Percentiles rank a stretch among this genome's conserved stretches.
These are phyloP conservation scores for Fusarium duplospermum DNA, from an alignment of 2,329 filamentous ascomycete species.

Conservation along the genomic window DNA sequence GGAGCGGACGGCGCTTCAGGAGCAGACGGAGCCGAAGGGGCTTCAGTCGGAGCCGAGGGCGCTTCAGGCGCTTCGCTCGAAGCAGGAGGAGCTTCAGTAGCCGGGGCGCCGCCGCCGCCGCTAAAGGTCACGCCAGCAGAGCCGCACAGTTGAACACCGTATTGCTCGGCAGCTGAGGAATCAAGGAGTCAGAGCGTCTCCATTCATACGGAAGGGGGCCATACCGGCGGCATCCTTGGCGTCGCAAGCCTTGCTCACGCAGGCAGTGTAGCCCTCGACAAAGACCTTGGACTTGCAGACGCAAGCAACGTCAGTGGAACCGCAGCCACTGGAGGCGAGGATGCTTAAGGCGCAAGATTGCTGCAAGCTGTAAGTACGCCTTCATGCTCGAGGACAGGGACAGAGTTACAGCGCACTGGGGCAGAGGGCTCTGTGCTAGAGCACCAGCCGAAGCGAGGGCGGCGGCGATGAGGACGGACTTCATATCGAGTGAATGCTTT, in stretches of 20 bases:
- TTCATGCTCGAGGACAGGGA: neutral
- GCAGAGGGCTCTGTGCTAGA: slow-evolving; percentile 7
- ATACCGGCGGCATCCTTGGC: slow-evolving; percentile 16
- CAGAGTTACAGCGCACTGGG: slow-evolving; percentile 13
- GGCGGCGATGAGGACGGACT: slow-evolving; percentile 6
- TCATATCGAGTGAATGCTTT: slow-evolving; percentile 11
- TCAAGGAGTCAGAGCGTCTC: neutral
- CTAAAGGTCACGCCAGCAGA: slow-evolving; percentile 4
- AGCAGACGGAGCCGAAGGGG: neutral
- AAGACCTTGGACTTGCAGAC: slow-evolving; percentile 18
- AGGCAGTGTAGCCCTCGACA: neutral
- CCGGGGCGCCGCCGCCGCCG: neutral
- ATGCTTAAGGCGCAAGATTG: slow-evolving; percentile 12
- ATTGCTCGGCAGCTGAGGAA: neutral
- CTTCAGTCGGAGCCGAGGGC: neutral
- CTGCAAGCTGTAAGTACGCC: slow-evolving; percentile 2
- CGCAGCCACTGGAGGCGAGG: slow-evolving; percentile 12
- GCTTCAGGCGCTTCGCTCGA: neutral
- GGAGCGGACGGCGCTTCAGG: neutral
- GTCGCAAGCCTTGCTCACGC: neutral
- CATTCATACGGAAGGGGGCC: neutral
- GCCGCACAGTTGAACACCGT: slow-evolving; percentile 1
- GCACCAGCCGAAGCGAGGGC: slow-evolving; percentile 3
- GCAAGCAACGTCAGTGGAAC: slow-evolving; percentile 3
- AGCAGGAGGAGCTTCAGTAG: neutral